Conservation (phyloP, 176 grass and related monocot species). For the Neostapfia colusana region DNA sequence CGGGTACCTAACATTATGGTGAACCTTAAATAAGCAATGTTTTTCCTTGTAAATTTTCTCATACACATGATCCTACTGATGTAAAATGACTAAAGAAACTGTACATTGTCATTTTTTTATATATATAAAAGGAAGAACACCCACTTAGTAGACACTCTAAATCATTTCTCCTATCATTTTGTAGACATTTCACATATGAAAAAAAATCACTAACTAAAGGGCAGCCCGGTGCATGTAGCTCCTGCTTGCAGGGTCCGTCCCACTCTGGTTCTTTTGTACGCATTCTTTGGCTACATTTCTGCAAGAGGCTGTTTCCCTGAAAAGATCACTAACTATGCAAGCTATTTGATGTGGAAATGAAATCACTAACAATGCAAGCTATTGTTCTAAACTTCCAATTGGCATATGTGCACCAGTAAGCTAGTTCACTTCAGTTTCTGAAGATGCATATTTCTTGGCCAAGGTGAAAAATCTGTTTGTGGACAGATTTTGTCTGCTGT, state of each 20-base stretch:
- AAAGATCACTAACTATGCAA: not conserved
- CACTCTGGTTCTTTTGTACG: too few relatives aligned
- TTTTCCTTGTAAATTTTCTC: not conserved
- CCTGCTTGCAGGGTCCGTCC: too few relatives aligned
- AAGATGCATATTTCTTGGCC: not conserved
- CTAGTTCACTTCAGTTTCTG: not conserved
- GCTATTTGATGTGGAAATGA: not conserved
- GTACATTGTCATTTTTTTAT: not conserved
- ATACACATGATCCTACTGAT: not conserved
- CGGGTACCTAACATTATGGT: slow-evolving; percentile 19
- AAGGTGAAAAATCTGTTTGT: not conserved
- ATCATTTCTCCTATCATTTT: not conserved
- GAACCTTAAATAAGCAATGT: slow-evolving; percentile 15
- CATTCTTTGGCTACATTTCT: too few relatives aligned
- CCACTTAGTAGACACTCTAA: not conserved
- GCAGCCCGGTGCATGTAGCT: too few relatives aligned
- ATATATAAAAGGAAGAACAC: not conserved
- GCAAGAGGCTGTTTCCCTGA: not conserved
- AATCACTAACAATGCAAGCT: not conserved
- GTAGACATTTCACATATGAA: not conserved
- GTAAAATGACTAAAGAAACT: not conserved
- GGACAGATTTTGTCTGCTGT: not conserved
- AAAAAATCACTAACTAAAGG: not conserved
- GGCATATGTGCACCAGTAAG: not conserved
- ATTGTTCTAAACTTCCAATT: slow-evolving; percentile 14